These are phyloP conservation scores for Boletus huronensis DNA, from an alignment of 768 basidiomycete species.

Conservation along the genomic window DNA sequence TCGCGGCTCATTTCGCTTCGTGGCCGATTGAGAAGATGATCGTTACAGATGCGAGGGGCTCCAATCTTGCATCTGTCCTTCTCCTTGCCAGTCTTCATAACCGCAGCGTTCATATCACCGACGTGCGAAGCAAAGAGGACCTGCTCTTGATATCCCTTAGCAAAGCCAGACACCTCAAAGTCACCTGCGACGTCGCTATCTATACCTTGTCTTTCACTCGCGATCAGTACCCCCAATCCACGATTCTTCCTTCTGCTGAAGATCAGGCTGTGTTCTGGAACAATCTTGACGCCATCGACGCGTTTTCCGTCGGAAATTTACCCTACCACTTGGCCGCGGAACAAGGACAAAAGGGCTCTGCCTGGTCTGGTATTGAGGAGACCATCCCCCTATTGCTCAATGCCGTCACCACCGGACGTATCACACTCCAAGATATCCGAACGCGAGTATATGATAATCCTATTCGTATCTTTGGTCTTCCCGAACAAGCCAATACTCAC, in stretches of 20 bases:
- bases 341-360: constrained; percentile 54
- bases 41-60: constrained; percentile 87
- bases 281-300: constrained; percentile 79
- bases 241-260: constrained; percentile 62
- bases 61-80: constrained; percentile 89
- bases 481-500: constrained; percentile 80
- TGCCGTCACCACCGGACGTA: constrained; percentile 74
- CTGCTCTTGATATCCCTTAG: constrained; percentile 87
- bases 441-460: constrained; percentile 90
- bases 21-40: constrained; percentile 95
- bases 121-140: constrained; percentile 84
- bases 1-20: constrained; percentile 83
- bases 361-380: constrained; percentile 83
- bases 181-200: constrained; percentile 94
- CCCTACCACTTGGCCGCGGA: constrained; percentile 75
- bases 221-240: constrained; percentile 65
- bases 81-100: constrained; percentile 91
- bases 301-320: constrained; percentile 83
- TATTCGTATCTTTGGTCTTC: constrained; percentile 83
- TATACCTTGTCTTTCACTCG: constrained; percentile 86
- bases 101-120: constrained; percentile 85
- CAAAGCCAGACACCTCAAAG: constrained; percentile 90
- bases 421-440: constrained; percentile 81
- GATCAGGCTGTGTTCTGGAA: constrained; percentile 87
- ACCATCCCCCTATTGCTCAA: constrained; percentile 83